A percentile compares a stretch with the other conserved stretches of the same genome.
Evolutionary conservation across 805 yeast species (phyloP).

Genomic region (Ascoidea rubescens): DNA sequence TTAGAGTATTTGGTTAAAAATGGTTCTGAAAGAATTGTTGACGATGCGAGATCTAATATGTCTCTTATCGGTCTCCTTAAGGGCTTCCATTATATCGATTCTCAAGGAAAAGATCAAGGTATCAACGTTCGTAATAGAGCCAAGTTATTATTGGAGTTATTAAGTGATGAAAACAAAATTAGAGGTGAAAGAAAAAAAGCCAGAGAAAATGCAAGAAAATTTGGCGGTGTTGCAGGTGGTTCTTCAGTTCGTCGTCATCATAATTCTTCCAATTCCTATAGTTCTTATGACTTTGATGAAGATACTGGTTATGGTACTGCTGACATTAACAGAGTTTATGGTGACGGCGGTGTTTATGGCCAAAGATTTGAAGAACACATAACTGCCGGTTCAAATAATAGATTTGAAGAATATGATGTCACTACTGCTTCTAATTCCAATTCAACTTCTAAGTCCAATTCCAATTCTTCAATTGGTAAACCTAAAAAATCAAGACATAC

Average conservation of each 20-base stretch:
- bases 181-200: conserved; percentile 1
- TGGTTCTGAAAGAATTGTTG: conserved; percentile 91
- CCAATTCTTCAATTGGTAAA: conserved; percentile 17
- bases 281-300: background rate
- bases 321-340: conserved; percentile 32
- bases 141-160: conserved; percentile 52
- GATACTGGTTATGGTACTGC: conserved; percentile 6
- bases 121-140: conserved; percentile 88
- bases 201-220: conserved; percentile 1
- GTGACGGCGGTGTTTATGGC: conserved; percentile 62
- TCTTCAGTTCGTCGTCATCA: background rate
- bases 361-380: conserved; percentile 49
- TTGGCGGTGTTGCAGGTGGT: background rate
- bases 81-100: conserved; percentile 86
- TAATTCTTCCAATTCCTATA: background rate
- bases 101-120: conserved; percentile 93
- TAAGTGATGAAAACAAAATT: conserved; percentile 16
- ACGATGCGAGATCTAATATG: conserved; percentile 78
- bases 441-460: conserved; percentile 10
- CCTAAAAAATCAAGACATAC: conserved; percentile 12
- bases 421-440: conserved; percentile 19
- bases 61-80: conserved; percentile 77
- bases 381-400: conserved; percentile 24
- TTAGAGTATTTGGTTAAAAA: conserved; percentile 83
- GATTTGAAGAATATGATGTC: conserved; percentile 52